Conservation (phyloP, 2,329 filamentous ascomycete species). For the Scytalidium lignicola region DNA sequence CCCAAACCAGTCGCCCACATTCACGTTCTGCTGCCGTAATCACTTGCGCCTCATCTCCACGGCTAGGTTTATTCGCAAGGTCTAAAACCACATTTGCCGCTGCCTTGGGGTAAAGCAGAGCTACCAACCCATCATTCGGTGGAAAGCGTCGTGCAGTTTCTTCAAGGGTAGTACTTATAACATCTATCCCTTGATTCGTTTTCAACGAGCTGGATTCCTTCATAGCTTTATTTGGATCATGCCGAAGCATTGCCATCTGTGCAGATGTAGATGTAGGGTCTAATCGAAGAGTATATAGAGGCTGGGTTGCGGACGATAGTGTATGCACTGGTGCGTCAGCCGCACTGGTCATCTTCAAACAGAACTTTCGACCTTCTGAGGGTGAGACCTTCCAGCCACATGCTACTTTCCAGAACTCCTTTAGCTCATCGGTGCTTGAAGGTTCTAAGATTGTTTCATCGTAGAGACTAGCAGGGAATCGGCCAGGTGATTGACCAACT, state of each 20-base stretch:
- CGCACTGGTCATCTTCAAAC: constrained; percentile 50
- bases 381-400: constrained; percentile 64
- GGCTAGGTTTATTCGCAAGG: constrained; percentile 26
- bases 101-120: constrained; percentile 61
- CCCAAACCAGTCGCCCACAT: constrained; percentile 68
- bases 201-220: constrained; percentile 17
- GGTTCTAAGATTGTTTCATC: constrained; percentile 22
- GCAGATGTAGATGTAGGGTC: constrained; percentile 61
- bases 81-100: constrained; percentile 60
- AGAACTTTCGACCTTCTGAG: constrained; percentile 54
- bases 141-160: constrained; percentile 46
- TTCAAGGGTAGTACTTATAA: constrained; percentile 53
- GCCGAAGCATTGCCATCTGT: constrained; percentile 52
- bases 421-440: constrained; percentile 51
- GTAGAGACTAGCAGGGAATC: constrained; percentile 21
- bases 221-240: constrained; percentile 53
- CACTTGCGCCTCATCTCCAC: constrained; percentile 53
- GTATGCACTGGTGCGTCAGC: constrained; percentile 62
- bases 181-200: constrained; percentile 32
- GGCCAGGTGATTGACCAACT: constrained; percentile 18
- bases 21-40: constrained; percentile 62
- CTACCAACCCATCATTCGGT: constrained; percentile 59
- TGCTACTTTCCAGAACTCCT: constrained; percentile 61
- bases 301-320: constrained; percentile 55
- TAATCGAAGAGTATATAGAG: constrained; percentile 62